These are phyloP conservation scores for Cutaneotrichosporon cutaneum DNA, from an alignment of 1,284 basidiomycete species.

Conservation along the genomic window DNA sequence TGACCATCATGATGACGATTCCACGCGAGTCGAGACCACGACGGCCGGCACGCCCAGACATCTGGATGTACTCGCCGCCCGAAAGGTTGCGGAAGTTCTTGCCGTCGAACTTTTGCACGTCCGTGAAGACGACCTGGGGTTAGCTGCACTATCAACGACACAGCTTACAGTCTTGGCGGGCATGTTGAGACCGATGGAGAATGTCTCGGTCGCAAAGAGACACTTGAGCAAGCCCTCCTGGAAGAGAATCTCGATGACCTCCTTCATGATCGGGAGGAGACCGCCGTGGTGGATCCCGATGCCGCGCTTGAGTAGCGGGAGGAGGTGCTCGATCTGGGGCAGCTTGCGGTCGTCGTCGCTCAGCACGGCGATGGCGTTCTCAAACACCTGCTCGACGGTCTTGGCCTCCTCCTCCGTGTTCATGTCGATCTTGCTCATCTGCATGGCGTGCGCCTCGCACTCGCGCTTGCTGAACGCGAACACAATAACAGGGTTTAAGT, in stretches of 20 bases:
- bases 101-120: constrained; percentile 94
- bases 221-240: constrained; percentile 99
- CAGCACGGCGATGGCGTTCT: constrained; percentile 88
- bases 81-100: constrained; percentile 87
- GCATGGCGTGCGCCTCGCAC: constrained; percentile 89
- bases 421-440: constrained; percentile 93
- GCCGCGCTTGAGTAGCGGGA: constrained; percentile 90
- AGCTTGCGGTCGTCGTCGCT: constrained; percentile 83
- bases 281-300: constrained; percentile 99
- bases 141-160: background rate
- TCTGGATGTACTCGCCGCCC: constrained; percentile 86
- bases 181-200: constrained; percentile 99
- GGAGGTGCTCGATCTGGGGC: constrained; percentile 90
- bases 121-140: constrained; percentile 75
- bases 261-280: constrained; percentile 93
- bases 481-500: constrained; percentile 97
- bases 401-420: constrained; percentile 92
- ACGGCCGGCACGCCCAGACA: constrained; percentile 97
- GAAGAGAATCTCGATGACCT: constrained; percentile 99
- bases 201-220: constrained; percentile 98
- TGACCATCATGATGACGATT: constrained; percentile 99
- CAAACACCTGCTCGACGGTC: constrained; percentile 84
- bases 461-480: constrained; percentile 99
- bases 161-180: constrained; percentile 68
- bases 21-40: constrained; percentile 97